These are phyloP conservation scores for Nidularia pulvinata DNA, from an alignment of 768 basidiomycete genomes.

Conservation along the genomic window DNA sequence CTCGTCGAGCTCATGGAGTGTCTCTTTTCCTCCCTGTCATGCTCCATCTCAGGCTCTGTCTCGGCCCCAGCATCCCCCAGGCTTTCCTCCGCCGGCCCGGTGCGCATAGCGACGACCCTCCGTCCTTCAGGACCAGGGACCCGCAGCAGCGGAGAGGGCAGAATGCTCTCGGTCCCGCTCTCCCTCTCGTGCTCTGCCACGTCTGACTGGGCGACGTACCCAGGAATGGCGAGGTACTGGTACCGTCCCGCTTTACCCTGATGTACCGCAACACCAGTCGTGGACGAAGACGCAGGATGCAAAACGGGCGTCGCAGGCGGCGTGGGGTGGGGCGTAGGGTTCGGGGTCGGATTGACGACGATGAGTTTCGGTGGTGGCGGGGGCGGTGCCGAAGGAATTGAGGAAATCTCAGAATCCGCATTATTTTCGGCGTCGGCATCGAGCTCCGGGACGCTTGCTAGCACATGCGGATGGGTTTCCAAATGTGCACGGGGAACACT, in stretches of 20 bases:
- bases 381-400: constrained; percentile 5
- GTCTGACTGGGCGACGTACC: background rate
- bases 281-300: background rate
- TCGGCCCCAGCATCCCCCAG: too few relatives aligned
- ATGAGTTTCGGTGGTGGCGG: constrained; percentile 52
- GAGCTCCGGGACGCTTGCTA: background rate
- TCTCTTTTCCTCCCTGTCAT: too few relatives aligned
- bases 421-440: background rate
- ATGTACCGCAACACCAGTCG: background rate
- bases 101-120: background rate
- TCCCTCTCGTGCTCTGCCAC: background rate
- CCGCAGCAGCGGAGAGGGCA: background rate
- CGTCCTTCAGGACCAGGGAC: constrained; percentile 1
- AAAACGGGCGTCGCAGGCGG: constrained; percentile 70
- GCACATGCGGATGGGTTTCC: constrained; percentile 3
- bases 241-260: background rate
- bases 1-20: too few relatives aligned
- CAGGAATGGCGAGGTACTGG: constrained; percentile 13
- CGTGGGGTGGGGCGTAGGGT: constrained; percentile 77
- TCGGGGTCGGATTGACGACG: constrained; percentile 76
- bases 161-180: background rate
- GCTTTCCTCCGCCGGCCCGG: background rate
- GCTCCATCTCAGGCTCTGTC: too few relatives aligned
- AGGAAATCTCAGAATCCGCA: background rate
- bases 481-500: background rate